phyloP scores from a whole-genome alignment of 2,329 filamentous ascomycete genomes.

The Xylariaceae sp. region DNA sequence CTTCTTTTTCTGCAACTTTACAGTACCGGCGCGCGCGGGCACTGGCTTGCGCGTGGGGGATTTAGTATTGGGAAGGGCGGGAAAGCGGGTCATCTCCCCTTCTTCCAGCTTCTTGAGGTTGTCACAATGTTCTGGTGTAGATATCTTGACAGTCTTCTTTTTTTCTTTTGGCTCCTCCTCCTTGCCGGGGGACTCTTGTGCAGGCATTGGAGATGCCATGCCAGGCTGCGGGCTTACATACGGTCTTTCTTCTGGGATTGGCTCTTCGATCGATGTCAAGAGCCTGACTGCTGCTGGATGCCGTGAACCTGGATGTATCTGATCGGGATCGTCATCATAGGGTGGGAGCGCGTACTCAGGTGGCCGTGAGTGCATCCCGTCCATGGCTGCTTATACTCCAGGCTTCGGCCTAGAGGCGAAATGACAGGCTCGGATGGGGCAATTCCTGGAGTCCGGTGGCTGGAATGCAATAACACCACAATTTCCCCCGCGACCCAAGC shows the following conservation, averaged over 20 bases:
- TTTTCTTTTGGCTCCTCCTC: constrained; percentile 14
- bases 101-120: constrained; percentile 40
- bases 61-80: constrained; percentile 9
- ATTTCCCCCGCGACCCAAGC: background rate
- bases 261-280: constrained; percentile 59
- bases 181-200: constrained; percentile 28
- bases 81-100: constrained; percentile 19
- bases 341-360: constrained; percentile 55
- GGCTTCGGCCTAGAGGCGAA: constrained; percentile 2
- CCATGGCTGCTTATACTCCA: constrained; percentile 38
- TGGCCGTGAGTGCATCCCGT: constrained; percentile 48
- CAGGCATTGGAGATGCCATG: constrained; percentile 22
- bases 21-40: constrained; percentile 35
- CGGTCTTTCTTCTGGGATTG: constrained; percentile 44
- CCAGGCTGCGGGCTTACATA: constrained; percentile 45
- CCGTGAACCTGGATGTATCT: constrained; percentile 41
- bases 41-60: constrained; percentile 27
- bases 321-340: constrained; percentile 53
- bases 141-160: constrained; percentile 28
- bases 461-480: constrained; percentile 16
- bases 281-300: constrained; percentile 54
- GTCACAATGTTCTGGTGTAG: constrained; percentile 29
- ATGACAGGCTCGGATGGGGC: constrained; percentile 3
- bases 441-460: constrained; percentile 6
- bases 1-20: constrained; percentile 50